Evolutionary conservation across 139 green algal genomes (phyloP).

Genomic region (Chlamydomonas sp.): DNA sequence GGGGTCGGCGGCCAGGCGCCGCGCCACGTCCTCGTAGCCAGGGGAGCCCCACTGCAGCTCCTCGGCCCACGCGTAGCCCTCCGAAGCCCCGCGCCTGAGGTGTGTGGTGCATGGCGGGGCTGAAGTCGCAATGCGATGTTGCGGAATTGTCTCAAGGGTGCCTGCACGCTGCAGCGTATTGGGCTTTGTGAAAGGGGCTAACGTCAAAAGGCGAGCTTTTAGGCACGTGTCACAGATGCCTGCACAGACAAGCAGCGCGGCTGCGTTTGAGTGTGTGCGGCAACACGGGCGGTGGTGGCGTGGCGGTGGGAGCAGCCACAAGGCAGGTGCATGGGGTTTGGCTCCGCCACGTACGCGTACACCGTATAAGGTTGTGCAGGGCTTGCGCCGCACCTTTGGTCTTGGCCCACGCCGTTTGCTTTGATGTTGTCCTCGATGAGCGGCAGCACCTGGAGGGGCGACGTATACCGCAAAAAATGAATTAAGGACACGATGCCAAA

Average conservation of each 20-base stretch:
- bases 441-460: constrained; percentile 35
- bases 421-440: constrained; percentile 58
- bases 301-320: no score
- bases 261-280: no score
- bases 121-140: neutral
- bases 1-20: constrained; percentile 6
- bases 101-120: neutral
- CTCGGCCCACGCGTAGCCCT: constrained; percentile 38
- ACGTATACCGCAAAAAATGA: neutral
- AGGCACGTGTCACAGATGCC: neutral
- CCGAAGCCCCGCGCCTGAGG: constrained; percentile 24
- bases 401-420: constrained; percentile 49
- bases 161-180: neutral
- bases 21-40: constrained; percentile 34
- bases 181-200: neutral
- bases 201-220: neutral
- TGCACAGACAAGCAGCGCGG: neutral
- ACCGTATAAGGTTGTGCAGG: no score
- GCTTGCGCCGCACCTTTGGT: constrained; percentile 22
- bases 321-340: no score
- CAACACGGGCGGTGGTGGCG: no score
- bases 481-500: no score
- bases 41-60: constrained; percentile 60
- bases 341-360: no score
- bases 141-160: no score